Evolutionary conservation across 768 basidiomycete genomes (phyloP).

Genomic region (Lactarius trivialis): DNA sequence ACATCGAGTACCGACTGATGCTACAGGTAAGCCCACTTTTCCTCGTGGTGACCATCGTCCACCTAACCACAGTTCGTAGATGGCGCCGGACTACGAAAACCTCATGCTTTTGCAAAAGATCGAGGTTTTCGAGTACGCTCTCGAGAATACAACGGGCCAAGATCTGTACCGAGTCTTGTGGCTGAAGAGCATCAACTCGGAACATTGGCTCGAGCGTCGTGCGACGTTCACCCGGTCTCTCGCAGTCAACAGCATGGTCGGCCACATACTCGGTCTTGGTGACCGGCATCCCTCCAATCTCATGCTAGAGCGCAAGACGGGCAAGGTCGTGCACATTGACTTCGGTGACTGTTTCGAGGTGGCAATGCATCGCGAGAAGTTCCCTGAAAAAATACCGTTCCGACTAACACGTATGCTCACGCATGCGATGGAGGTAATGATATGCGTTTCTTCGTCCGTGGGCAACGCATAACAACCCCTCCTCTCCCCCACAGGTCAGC

Average conservation of each 20-base stretch:
- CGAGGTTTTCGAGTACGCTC: constrained; percentile 97
- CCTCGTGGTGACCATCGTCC: neutral
- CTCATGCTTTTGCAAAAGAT: constrained; percentile 93
- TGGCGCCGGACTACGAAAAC: constrained; percentile 98
- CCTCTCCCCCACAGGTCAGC: constrained; percentile 63
- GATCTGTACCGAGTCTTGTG: constrained; percentile 95
- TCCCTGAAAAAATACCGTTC: constrained; percentile 98
- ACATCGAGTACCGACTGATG: constrained; percentile 99
- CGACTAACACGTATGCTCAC: constrained; percentile 96
- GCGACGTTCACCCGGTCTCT: constrained; percentile 94
- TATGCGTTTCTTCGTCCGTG: neutral
- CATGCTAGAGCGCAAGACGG: constrained; percentile 83
- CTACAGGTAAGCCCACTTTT: constrained; percentile 56
- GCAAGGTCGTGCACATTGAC: constrained; percentile 95
- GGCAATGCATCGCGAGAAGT: constrained; percentile 97
- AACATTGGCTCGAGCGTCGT: constrained; percentile 95
- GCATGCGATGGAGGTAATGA: constrained; percentile 92
- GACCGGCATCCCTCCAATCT: constrained; percentile 97
- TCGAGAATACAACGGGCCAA: constrained; percentile 97
- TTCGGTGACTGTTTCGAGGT: constrained; percentile 99
- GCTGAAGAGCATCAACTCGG: constrained; percentile 92
- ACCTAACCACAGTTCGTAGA: constrained; percentile 41
- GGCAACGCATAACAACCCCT: neutral
- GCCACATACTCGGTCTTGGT: constrained; percentile 95
- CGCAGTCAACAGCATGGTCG: constrained; percentile 97